Percentiles rank a stretch among this genome's conserved stretches.
Evolutionary conservation across 352 stramenopile species (phyloP).

Genomic region (Aphanomyces euteiches): DNA sequence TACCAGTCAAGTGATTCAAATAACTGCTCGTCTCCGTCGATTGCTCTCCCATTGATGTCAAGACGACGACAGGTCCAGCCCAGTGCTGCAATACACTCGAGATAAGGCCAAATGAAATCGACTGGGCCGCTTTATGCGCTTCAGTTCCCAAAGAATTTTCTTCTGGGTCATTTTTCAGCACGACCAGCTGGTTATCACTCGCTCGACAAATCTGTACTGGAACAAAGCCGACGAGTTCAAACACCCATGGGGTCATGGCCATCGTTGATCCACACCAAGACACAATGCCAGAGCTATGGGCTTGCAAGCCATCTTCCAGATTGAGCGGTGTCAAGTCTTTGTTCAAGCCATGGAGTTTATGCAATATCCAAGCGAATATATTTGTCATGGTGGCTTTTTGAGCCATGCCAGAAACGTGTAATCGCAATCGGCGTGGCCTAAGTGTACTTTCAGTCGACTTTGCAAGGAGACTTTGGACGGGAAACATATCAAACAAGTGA

Average conservation of each 20-base stretch:
- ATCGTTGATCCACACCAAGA: conserved; percentile 31
- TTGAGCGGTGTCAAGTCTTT: conserved; percentile 48
- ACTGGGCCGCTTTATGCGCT: neutral
- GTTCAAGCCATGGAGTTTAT: conserved; percentile 54
- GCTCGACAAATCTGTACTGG: conserved; percentile 71
- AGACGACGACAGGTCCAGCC: conserved; percentile 30
- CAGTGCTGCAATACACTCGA: conserved; percentile 21
- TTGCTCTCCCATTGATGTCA: conserved; percentile 55
- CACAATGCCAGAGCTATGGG: neutral
- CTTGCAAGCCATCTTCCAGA: conserved; percentile 19
- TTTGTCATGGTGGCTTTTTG: neutral
- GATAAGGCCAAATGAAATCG: conserved; percentile 31
- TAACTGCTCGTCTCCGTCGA: conserved; percentile 78
- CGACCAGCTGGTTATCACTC: conserved; percentile 49
- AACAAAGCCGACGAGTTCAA: conserved; percentile 55
- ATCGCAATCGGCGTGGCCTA: neutral
- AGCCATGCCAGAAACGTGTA: neutral
- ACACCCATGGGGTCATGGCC: conserved; percentile 23
- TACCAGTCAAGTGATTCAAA: conserved; percentile 66
- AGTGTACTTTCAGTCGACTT: conserved; percentile 2
- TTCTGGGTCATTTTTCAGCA: conserved; percentile 48
- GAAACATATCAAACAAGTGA: conserved; percentile 58
- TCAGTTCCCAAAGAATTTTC: conserved; percentile 29
- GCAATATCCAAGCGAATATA: conserved; percentile 46
- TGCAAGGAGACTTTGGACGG: conserved; percentile 31